Percentiles rank a stretch among this genome's conserved stretches.
These are phyloP conservation scores for Aspergillus sp. DNA, from an alignment of 2,329 filamentous ascomycete species.

Conservation along the genomic window DNA sequence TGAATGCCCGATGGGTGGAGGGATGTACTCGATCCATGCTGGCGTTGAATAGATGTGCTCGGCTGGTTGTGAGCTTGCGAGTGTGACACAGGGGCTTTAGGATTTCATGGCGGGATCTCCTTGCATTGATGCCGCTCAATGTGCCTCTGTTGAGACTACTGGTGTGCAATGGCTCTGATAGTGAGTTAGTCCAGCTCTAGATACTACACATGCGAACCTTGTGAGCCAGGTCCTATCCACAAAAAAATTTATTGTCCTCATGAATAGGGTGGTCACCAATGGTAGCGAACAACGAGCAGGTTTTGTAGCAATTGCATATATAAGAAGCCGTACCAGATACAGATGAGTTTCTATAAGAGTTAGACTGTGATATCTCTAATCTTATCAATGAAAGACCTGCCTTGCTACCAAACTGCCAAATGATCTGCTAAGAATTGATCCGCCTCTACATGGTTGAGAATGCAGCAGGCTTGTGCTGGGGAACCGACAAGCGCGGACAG, in stretches of 20 bases:
- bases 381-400: conserved; percentile 16
- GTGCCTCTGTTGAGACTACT: background rate
- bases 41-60: conserved; percentile 12
- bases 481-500: conserved; percentile 6
- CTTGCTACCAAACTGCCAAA: conserved; percentile 17
- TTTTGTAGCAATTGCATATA: background rate
- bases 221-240: background rate
- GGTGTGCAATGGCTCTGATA: background rate
- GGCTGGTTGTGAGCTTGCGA: conserved; percentile 17
- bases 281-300: background rate
- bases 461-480: background rate
- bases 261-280: background rate
- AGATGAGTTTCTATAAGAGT: conserved; percentile 17
- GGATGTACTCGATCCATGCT: conserved; percentile 22
- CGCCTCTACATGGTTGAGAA: background rate
- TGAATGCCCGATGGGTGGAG: conserved; percentile 60
- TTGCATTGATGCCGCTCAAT: background rate
- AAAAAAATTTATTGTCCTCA: background rate
- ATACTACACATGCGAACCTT: too few relatives aligned
- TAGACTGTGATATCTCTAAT: conserved; percentile 1
- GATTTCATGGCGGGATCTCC: conserved; percentile 11
- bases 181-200: background rate
- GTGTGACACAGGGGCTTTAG: background rate
- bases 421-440: conserved; percentile 3
- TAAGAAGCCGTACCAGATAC: conserved; percentile 13